phyloP scores from a whole-genome alignment of 495 filamentous ascomycete species.

The Aspergillus leporis region DNA sequence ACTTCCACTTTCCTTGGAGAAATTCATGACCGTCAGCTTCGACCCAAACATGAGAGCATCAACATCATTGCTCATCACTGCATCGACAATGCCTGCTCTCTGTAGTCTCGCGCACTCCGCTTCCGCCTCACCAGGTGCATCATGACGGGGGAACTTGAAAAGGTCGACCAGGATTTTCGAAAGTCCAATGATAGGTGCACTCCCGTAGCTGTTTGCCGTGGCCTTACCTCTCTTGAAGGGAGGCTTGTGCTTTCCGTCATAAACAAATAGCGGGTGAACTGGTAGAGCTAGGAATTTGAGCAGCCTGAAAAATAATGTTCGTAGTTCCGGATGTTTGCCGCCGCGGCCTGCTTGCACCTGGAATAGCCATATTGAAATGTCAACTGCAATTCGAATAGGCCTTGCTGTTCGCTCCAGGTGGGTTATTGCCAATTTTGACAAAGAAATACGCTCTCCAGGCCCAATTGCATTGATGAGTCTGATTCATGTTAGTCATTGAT shows the following conservation, averaged over 20 bases:
- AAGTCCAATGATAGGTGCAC: slow-evolving; percentile 52
- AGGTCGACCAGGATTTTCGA: slow-evolving; percentile 78
- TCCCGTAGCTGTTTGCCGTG: slow-evolving; percentile 40
- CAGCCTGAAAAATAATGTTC: slow-evolving; percentile 91
- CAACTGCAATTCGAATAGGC: slow-evolving; percentile 86
- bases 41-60: slow-evolving; percentile 99
- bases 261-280: slow-evolving; percentile 91
- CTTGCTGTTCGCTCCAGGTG: slow-evolving; percentile 68
- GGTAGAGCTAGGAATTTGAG: slow-evolving; percentile 76
- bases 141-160: slow-evolving; percentile 82
- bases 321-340: slow-evolving; percentile 85
- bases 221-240: slow-evolving; percentile 80
- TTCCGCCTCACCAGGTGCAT: slow-evolving; percentile 93
- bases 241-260: slow-evolving; percentile 89
- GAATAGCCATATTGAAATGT: slow-evolving; percentile 97
- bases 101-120: slow-evolving; percentile 93
- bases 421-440: slow-evolving; percentile 78
- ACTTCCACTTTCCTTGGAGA: slow-evolving; percentile 69
- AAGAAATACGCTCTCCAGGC: slow-evolving; percentile 71
- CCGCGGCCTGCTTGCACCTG: slow-evolving; percentile 85
- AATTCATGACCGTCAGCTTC: slow-evolving; percentile 73
- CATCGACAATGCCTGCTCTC: slow-evolving; percentile 82
- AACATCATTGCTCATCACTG: slow-evolving; percentile 94
- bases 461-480: slow-evolving; percentile 92
- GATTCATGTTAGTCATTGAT: slow-evolving; percentile 20